Conservation (phyloP, 257 asterid genomes). For the Vinca minor region DNA sequence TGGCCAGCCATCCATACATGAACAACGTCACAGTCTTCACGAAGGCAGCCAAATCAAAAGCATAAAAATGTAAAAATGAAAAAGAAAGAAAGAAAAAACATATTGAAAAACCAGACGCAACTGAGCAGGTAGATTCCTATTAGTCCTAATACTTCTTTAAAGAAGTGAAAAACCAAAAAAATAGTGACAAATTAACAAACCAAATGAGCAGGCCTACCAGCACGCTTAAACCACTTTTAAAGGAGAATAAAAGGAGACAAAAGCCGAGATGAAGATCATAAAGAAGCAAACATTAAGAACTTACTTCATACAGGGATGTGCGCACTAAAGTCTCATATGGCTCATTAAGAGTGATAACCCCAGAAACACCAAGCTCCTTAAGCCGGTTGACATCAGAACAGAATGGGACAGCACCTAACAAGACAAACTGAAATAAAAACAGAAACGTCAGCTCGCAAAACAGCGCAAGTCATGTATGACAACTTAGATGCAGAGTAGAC, state of each 20-base stretch:
- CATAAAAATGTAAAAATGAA: too few relatives aligned
- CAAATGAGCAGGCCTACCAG: background rate
- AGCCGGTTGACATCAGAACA: conserved; percentile 45
- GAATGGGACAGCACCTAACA: conserved; percentile 59
- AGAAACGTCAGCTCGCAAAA: conserved; percentile 9
- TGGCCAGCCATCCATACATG: too few relatives aligned
- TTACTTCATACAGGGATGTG: conserved; percentile 39
- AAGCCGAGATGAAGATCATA: conserved; percentile 6
- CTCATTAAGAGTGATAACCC: conserved; percentile 51
- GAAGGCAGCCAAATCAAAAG: too few relatives aligned
- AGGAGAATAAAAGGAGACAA: background rate
- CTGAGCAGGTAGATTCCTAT: background rate
- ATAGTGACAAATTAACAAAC: background rate
- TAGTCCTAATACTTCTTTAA: background rate
- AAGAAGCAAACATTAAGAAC: conserved; percentile 13
- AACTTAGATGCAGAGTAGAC: too few relatives aligned
- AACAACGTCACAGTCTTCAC: too few relatives aligned
- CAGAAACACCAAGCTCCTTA: conserved; percentile 44
- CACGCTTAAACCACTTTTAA: background rate
- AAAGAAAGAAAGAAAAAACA: too few relatives aligned
- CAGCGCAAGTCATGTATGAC: too few relatives aligned
- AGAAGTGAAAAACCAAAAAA: background rate
- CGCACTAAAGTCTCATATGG: conserved; percentile 56
- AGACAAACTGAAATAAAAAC: conserved; percentile 31
- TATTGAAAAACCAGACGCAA: background rate